Base-by-base conservation (phyloP, 768 basidiomycete species). In the Imleria badia region DNA sequence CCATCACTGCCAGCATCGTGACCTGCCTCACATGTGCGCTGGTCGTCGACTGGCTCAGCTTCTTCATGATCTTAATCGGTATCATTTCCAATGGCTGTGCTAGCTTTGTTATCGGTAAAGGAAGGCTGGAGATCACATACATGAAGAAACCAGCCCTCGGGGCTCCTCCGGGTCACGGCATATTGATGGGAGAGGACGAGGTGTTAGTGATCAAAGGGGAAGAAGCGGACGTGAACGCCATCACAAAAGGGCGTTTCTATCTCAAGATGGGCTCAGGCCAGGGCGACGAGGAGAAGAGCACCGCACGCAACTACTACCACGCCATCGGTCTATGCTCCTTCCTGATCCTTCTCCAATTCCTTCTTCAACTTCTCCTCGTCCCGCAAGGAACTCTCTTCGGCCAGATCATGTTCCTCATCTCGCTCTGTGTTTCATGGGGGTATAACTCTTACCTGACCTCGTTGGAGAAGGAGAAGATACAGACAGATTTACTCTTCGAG, bases 341-440 rank as follows among this genome's bases (percentile, higher is more conserved):
- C 30, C 48, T 71, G 0, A 62, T 71, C 30, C 29, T 63, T 15
- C 36, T 60, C 40, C 71, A 73, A 30, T 70, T 71, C 55, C 47
- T 73, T 34, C 19, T 64, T 17, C 73, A 73, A 42, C 64, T 72
- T 17, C 57, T 72, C 33, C 58, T 73, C 36, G 59, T 71, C 36
- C 72, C 72, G 0, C 68, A 70, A 53, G 64, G 63, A 14, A 31
- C 55, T 3, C 60, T 73, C 6, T 73, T 73, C 17, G 72, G 73
- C 5, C 73, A 72, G 39, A 49, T 66, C 41, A 63, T 74, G 68
- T 74, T 73, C 46, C 44, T 69, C 23, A 8, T 51, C 7, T 64
- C 70, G 8, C 60, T 74, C 35, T 61, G 47, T 6, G 58, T 62
- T 1, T 74, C 70, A 0, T 74, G 73, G 72, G 45, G 23, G 5